Conservation (phyloP, 208 protist species). For the Leishmania tropica region DNA sequence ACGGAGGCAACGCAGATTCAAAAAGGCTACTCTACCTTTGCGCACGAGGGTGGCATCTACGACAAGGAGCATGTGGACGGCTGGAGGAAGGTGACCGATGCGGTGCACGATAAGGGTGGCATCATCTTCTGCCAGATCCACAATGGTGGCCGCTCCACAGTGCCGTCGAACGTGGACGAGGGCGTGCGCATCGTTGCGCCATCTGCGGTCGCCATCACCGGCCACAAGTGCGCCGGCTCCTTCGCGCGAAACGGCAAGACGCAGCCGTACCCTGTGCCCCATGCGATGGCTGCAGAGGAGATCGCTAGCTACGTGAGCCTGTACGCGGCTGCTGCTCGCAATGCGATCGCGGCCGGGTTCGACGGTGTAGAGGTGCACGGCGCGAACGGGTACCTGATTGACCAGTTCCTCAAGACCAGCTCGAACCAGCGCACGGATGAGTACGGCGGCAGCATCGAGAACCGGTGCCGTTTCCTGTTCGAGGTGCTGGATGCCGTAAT, state of each 20-base stretch:
- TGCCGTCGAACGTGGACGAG: slow-evolving; percentile 38
- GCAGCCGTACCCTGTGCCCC: slow-evolving; percentile 24
- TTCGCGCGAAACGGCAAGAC: slow-evolving; percentile 34
- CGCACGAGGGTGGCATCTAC: slow-evolving; percentile 63
- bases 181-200: slow-evolving; percentile 31
- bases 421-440: slow-evolving; percentile 83
- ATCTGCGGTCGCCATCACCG: slow-evolving; percentile 33
- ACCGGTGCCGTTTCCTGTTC: slow-evolving; percentile 68
- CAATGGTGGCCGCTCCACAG: slow-evolving; percentile 55
- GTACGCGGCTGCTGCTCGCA: slow-evolving; percentile 72
- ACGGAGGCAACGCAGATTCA: slow-evolving; percentile 65
- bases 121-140: slow-evolving; percentile 70
- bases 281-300: slow-evolving; percentile 65
- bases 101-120: slow-evolving; percentile 73
- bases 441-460: slow-evolving; percentile 90
- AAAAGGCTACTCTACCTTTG: slow-evolving; percentile 47
- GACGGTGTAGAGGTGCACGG: slow-evolving; percentile 92
- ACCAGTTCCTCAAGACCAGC: slow-evolving; percentile 74
- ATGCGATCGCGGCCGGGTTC: slow-evolving; percentile 82
- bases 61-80: slow-evolving; percentile 54
- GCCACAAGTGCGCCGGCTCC: slow-evolving; percentile 23
- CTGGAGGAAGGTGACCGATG: slow-evolving; percentile 72
- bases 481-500: slow-evolving; percentile 75
- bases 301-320: slow-evolving; percentile 52
- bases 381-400: slow-evolving; percentile 92